Conservation (phyloP, 371 early-diverging fungal genomes). For the Actinomucor elegans region DNA sequence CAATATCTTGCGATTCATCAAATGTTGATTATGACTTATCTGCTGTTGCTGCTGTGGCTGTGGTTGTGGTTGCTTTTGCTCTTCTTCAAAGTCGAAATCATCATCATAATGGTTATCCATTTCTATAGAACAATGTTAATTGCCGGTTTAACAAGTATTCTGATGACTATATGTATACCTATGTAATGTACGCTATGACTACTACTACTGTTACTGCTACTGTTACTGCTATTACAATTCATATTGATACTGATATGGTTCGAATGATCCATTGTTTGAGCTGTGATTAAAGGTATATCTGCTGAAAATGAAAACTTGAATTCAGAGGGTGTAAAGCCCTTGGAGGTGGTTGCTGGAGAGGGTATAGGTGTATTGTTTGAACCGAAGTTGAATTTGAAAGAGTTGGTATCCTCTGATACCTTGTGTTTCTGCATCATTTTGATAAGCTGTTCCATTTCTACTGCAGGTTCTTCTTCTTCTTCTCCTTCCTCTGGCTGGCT, state of each 20-base stretch:
- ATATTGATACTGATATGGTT: no score
- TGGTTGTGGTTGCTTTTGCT: background rate
- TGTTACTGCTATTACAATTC: background rate
- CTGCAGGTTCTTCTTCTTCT: background rate
- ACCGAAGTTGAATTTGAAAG: conserved; percentile 12
- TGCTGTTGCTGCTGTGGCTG: background rate
- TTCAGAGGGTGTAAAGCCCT: conserved; percentile 10
- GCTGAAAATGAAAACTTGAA: conserved; percentile 23
- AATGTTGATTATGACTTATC: background rate
- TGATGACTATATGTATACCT: no score
- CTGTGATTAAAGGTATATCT: background rate
- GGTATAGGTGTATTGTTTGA: background rate
- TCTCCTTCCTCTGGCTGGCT: background rate
- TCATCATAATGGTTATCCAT: background rate
- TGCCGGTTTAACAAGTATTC: no score
- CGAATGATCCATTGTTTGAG: no score
- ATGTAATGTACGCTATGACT: no score
- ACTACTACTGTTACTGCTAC: background rate
- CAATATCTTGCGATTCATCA: conserved; percentile 16
- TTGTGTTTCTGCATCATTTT: conserved; percentile 28
- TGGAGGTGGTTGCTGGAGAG: background rate
- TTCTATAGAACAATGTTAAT: background rate
- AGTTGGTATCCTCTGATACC: conserved; percentile 18
- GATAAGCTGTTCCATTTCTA: conserved; percentile 27
- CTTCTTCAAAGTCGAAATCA: background rate